Percentiles rank a stretch among this genome's conserved stretches.
phyloP scores from a whole-genome alignment of 768 basidiomycete genomes.

The Tephrocybe sp. region DNA sequence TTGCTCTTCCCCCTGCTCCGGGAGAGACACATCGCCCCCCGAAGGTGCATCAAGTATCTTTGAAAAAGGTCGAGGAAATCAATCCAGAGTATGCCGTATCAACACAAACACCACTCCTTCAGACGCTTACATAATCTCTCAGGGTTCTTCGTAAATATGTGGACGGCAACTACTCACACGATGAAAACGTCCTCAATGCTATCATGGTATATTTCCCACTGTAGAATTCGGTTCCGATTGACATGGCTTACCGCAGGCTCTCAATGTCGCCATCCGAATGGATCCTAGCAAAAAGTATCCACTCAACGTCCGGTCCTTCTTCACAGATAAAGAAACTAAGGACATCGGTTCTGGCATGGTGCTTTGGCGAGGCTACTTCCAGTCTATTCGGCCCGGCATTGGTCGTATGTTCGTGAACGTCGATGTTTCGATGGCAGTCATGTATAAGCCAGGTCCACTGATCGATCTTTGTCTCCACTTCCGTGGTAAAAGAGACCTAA shows the following conservation, averaged over 20 bases:
- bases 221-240: background rate
- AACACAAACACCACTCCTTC: background rate
- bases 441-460: constrained; percentile 64
- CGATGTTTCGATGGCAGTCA: constrained; percentile 70
- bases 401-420: constrained; percentile 65
- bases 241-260: constrained; percentile 46
- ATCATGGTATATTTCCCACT: constrained; percentile 47
- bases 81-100: constrained; percentile 44
- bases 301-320: constrained; percentile 74
- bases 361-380: constrained; percentile 76
- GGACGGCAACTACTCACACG: constrained; percentile 59
- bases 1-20: constrained; percentile 42
- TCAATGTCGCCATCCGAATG: constrained; percentile 75
- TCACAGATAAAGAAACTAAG: constrained; percentile 56
- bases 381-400: constrained; percentile 64
- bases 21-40: constrained; percentile 43
- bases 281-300: constrained; percentile 64
- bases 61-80: constrained; percentile 58
- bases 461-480: constrained; percentile 53
- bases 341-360: constrained; percentile 51
- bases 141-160: constrained; percentile 63
- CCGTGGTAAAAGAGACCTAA: constrained; percentile 32
- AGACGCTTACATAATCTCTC: background rate
- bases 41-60: constrained; percentile 64
- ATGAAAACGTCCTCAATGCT: constrained; percentile 63